These are phyloP conservation scores for Phaseolus lunatus DNA, from an alignment of 306 rosid species.

Conservation along the genomic window DNA sequence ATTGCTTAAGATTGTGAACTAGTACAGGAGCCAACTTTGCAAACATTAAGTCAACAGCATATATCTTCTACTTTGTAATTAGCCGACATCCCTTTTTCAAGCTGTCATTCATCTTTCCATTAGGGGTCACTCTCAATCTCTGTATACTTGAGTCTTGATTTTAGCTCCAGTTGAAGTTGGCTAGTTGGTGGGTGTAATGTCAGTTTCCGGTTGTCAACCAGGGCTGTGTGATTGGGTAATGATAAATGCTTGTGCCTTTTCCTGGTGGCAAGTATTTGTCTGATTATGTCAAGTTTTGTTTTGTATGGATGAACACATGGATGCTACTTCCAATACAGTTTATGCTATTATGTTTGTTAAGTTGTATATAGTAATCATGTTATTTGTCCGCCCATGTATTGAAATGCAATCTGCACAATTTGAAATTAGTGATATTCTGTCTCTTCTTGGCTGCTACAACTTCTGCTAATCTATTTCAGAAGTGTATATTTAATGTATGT, in stretches of 20 bases:
- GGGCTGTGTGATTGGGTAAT: conserved; percentile 31
- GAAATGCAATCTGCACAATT: conserved; percentile 27
- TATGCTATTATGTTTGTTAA: conserved; percentile 27
- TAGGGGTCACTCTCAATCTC: conserved; percentile 15
- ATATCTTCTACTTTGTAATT: conserved; percentile 42
- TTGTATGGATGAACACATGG: conserved; percentile 39
- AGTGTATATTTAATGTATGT: no score
- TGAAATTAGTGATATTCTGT: conserved; percentile 19
- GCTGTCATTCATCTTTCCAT: conserved; percentile 42
- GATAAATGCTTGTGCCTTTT: conserved; percentile 12
- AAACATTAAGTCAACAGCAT: conserved; percentile 47
- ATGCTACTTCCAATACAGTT: conserved; percentile 18
- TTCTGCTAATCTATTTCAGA: no score
- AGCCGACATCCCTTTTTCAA: conserved; percentile 40
- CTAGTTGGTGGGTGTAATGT: conserved; percentile 31
- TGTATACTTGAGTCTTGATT: conserved; percentile 32
- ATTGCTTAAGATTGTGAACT: conserved; percentile 57
- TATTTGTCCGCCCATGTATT: conserved; percentile 19
- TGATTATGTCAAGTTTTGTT: conserved; percentile 20
- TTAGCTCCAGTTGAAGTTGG: conserved; percentile 44
- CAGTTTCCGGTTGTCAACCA: conserved; percentile 33
- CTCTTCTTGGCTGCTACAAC: not conserved
- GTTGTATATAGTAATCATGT: conserved; percentile 27
- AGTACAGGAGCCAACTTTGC: conserved; percentile 38
- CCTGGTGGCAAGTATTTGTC: conserved; percentile 41